Conservation (phyloP, 2,329 filamentous ascomycete species). For the Colletotrichum limetticola region DNA sequence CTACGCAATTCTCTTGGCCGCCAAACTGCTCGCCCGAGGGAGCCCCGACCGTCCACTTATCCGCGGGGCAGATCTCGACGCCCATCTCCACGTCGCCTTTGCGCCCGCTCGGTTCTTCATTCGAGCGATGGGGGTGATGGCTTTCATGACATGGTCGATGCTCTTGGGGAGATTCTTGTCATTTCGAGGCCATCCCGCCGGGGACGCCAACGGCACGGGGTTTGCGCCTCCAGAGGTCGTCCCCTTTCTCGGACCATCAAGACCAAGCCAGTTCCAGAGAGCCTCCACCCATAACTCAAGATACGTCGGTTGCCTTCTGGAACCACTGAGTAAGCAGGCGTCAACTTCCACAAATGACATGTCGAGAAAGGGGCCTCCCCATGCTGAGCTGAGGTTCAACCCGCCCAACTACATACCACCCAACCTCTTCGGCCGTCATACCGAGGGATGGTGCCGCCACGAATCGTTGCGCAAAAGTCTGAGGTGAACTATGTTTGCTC, state of each 20-base stretch:
- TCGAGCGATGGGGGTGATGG: constrained; percentile 21
- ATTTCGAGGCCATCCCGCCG: constrained; percentile 8
- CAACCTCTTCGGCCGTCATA: background rate
- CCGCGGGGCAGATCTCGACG: constrained; percentile 4
- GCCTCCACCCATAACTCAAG: background rate
- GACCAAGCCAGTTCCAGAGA: background rate
- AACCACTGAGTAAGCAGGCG: constrained; percentile 11
- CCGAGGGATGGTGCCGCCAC: background rate
- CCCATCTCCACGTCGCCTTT: constrained; percentile 6
- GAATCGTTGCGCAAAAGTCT: constrained; percentile 3
- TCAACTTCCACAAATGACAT: constrained; percentile 29
- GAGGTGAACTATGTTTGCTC: background rate
- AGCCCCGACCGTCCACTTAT: background rate
- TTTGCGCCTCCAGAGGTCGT: background rate
- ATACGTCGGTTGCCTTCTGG: constrained; percentile 17
- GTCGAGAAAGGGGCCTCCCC: constrained; percentile 19
- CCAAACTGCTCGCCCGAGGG: background rate
- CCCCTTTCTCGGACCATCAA: background rate
- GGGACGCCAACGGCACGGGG: background rate
- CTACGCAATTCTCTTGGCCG: background rate
- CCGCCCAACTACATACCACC: background rate
- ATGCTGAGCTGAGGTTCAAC: constrained; percentile 5
- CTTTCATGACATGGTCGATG: constrained; percentile 26
- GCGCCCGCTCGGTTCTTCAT: constrained; percentile 14
- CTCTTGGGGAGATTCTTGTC: constrained; percentile 4